These are phyloP conservation scores for Teunomyces tritomae DNA, from an alignment of 805 yeast species.

Conservation along the genomic window DNA sequence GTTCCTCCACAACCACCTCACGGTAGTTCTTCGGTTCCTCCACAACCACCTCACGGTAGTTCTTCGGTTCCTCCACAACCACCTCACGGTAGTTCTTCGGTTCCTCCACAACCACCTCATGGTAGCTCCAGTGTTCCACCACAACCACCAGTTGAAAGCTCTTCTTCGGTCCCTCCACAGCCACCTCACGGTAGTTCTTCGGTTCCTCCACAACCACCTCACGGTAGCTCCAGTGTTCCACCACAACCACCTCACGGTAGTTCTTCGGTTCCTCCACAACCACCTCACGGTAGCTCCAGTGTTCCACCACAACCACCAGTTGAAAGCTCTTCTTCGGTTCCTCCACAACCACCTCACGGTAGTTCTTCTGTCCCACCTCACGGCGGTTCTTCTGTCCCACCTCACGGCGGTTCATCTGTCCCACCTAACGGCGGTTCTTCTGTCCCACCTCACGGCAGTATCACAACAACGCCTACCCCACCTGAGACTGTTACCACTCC, in stretches of 20 bases:
- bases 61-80: background rate
- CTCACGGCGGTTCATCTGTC: too few species aligned
- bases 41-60: background rate
- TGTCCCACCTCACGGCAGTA: too few species aligned
- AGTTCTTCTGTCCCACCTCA: too few species aligned
- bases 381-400: background rate
- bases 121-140: background rate
- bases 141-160: too few species aligned
- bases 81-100: background rate
- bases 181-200: background rate
- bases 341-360: too few species aligned
- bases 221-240: background rate
- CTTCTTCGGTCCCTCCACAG: background rate
- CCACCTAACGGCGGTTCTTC: too few species aligned
- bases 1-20: too few species aligned
- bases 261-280: background rate
- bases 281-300: background rate
- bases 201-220: background rate
- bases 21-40: too few species aligned
- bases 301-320: background rate
- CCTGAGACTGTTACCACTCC: background rate
- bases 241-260: background rate
- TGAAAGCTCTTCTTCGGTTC: too few species aligned
- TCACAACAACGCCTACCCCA: background rate
- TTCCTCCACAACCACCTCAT: too few species aligned